phyloP scores from a whole-genome alignment of 2,329 filamentous ascomycete species.

The Talaromyces sp. region DNA sequence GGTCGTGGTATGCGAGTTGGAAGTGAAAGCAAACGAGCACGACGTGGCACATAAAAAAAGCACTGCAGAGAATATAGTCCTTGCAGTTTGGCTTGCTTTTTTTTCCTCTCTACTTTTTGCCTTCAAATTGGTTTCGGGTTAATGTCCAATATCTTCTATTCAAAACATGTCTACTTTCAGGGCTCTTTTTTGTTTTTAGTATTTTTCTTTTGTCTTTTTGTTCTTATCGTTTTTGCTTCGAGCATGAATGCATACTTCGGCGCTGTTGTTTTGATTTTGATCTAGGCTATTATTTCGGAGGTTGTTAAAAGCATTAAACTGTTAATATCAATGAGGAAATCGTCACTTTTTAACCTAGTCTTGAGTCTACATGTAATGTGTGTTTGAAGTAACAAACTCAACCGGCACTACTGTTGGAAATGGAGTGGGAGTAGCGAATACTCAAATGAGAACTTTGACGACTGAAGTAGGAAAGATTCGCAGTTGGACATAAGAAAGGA shows the following conservation, averaged over 20 bases:
- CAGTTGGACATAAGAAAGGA: too few relatives aligned
- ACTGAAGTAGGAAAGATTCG: too few relatives aligned
- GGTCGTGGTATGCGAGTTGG: constrained; percentile 36
- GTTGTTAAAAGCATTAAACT: background rate
- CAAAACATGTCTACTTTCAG: background rate
- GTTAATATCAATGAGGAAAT: background rate
- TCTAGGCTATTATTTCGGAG: background rate
- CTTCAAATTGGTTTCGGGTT: background rate
- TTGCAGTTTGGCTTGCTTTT: background rate
- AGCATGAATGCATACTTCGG: background rate
- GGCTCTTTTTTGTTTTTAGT: background rate
- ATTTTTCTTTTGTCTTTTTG: background rate
- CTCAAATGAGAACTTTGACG: too few relatives aligned
- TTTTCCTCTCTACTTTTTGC: too few relatives aligned
- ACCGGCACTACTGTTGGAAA: too few relatives aligned
- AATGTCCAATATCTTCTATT: background rate
- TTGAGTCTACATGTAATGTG: background rate
- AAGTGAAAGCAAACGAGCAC: constrained; percentile 38
- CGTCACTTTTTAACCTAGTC: background rate
- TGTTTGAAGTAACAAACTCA: background rate
- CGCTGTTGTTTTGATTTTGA: background rate
- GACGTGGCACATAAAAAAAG: constrained; percentile 30
- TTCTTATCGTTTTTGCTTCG: background rate
- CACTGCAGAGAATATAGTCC: background rate
- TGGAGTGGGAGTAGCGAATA: too few relatives aligned